These are phyloP conservation scores for Brasenia schreberi DNA, from an alignment of 164 flowering plant species.

Conservation along the genomic window DNA sequence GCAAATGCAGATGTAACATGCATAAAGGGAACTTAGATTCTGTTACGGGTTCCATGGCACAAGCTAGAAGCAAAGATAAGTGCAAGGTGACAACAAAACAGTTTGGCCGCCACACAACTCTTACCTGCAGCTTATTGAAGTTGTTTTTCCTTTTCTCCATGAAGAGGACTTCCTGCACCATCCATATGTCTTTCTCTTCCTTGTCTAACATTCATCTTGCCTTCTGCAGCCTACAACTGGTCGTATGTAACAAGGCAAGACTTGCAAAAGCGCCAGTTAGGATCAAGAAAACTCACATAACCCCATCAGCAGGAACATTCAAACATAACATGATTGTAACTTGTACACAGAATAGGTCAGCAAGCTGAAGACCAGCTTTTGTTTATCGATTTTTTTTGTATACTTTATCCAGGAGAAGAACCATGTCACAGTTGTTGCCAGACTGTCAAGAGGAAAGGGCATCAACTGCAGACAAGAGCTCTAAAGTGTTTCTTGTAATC, in stretches of 20 bases:
- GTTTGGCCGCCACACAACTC: background rate
- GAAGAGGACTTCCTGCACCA: constrained; percentile 14
- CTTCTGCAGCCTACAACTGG: constrained; percentile 14
- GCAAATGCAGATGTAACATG: background rate
- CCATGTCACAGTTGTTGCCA: background rate
- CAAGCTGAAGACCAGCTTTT: background rate
- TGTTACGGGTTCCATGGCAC: background rate
- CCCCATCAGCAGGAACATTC: background rate
- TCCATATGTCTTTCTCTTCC: constrained; percentile 10
- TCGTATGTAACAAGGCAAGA: constrained; percentile 26
- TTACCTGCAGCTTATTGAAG: background rate
- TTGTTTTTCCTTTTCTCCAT: background rate
- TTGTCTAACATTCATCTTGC: background rate
- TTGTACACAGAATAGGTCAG: background rate
- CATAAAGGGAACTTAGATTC: background rate
- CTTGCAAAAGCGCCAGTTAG: background rate
- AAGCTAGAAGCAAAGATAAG: background rate
- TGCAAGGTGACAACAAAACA: background rate
- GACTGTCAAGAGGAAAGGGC: background rate
- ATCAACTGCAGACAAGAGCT: background rate
- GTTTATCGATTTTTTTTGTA: background rate
- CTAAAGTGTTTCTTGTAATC: background rate
- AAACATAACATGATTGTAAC: background rate
- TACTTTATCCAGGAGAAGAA: background rate
- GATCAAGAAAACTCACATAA: constrained; percentile 8